phyloP scores from a whole-genome alignment of 257 asterid genomes.

The Salvia rosmarinus region DNA sequence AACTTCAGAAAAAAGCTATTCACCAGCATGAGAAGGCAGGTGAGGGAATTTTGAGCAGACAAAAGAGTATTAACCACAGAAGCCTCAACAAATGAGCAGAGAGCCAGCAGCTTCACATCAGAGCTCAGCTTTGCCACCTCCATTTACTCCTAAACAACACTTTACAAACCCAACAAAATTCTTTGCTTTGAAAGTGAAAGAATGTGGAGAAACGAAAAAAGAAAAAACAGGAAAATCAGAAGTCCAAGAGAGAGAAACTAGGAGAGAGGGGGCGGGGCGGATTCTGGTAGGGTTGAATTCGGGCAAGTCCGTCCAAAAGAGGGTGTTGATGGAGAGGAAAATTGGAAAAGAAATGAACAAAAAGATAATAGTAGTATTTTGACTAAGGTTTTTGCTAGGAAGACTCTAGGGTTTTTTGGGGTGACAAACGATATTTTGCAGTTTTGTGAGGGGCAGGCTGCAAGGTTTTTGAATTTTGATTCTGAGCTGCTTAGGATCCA shows the following conservation, averaged over 20 bases:
- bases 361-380: background rate
- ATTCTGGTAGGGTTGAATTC: constrained; percentile 53
- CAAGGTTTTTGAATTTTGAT: constrained; percentile 31
- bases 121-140: constrained; percentile 61
- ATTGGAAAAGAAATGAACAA: background rate
- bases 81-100: constrained; percentile 50
- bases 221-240: constrained; percentile 20
- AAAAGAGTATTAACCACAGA: constrained; percentile 49
- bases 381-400: constrained; percentile 34
- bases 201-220: constrained; percentile 3
- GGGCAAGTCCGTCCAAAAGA: constrained; percentile 51
- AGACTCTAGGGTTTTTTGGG: constrained; percentile 44
- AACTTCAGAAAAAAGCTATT: background rate
- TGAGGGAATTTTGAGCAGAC: constrained; percentile 64
- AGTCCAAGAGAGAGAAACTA: constrained; percentile 31
- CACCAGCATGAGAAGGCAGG: constrained; percentile 69
- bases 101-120: constrained; percentile 46
- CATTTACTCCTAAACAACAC: constrained; percentile 49
- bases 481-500: constrained; percentile 33
- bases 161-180: constrained; percentile 20
- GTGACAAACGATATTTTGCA: constrained; percentile 15
- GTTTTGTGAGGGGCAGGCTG: constrained; percentile 1
- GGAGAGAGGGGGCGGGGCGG: constrained; percentile 34
- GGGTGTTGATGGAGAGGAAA: constrained; percentile 20
- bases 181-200: constrained; percentile 17